Evolutionary conservation across 2,329 filamentous ascomycete genomes (phyloP).

Genomic region (Calonectria fujianensis): DNA sequence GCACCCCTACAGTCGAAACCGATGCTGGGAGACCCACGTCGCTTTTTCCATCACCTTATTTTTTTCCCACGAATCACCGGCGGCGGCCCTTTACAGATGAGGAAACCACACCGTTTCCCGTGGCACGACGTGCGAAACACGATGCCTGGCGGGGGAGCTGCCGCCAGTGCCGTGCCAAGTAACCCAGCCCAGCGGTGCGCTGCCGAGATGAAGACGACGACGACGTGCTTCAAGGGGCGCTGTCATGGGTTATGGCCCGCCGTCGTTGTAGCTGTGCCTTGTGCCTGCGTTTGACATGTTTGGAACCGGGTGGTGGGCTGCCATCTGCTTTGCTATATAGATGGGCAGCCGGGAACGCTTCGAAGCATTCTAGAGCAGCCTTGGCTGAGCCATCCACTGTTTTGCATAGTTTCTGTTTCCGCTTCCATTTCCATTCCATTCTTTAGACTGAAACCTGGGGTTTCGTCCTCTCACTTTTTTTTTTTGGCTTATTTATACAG

Average conservation of each 20-base stretch:
- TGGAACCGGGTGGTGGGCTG: conserved; percentile 1
- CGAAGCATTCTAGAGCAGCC: conserved; percentile 19
- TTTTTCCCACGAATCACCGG: conserved; percentile 5
- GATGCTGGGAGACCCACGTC: not conserved
- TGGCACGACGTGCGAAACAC: conserved; percentile 28
- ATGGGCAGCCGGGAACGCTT: not conserved
- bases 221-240: conserved; percentile 23
- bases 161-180: conserved; percentile 51
- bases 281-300: not conserved
- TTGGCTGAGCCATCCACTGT: conserved; percentile 21
- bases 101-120: conserved; percentile 1
- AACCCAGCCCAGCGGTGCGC: not conserved
- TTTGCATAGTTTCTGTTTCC: conserved; percentile 2
- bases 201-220: conserved; percentile 29
- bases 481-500: not conserved
- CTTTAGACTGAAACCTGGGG: conserved; percentile 25
- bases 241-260: conserved; percentile 15
- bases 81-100: not conserved
- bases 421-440: conserved; percentile 1
- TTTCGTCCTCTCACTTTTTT: conserved; percentile 23
- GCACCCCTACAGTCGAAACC: conserved; percentile 6
- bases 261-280: not conserved
- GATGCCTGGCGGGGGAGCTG: conserved; percentile 20
- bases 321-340: conserved; percentile 7
- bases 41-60: not conserved